Evolutionary conservation across 352 stramenopile genomes (phyloP).

Genomic region (Globisporangium parvum): DNA sequence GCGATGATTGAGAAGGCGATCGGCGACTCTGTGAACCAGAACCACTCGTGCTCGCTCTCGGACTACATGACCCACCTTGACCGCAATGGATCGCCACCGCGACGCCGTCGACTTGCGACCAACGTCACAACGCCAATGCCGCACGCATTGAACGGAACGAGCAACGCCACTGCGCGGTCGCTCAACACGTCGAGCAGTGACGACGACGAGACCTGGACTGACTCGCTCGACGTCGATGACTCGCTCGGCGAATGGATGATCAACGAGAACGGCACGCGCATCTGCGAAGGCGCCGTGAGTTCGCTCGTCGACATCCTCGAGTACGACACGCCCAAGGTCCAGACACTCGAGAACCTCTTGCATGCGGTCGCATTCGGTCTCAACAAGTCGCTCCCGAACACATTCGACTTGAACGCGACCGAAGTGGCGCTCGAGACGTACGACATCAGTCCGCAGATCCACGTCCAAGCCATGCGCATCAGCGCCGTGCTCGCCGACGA

Average conservation of each 20-base stretch:
- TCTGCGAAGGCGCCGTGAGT: conserved; percentile 30
- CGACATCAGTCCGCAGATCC: conserved; percentile 1
- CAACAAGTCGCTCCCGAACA: conserved; percentile 24
- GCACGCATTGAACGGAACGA: not conserved
- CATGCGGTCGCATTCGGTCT: conserved; percentile 15
- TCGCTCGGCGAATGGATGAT: conserved; percentile 21
- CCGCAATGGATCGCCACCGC: not conserved
- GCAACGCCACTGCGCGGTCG: not conserved
- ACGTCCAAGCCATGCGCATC: conserved; percentile 22
- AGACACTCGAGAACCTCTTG: conserved; percentile 13
- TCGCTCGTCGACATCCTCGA: conserved; percentile 28
- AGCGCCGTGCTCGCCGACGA: conserved; percentile 18
- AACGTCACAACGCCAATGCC: not conserved
- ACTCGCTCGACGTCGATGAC: conserved; percentile 6
- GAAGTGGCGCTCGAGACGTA: conserved; percentile 10
- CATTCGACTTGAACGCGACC: conserved; percentile 13
- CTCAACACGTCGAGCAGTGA: not conserved
- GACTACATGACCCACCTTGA: conserved; percentile 25
- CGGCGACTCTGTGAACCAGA: conserved; percentile 21
- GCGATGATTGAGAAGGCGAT: conserved; percentile 32
- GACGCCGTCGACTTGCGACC: not conserved
- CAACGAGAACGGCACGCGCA: conserved; percentile 22
- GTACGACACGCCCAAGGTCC: not conserved
- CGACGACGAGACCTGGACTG: not conserved
- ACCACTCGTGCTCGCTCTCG: conserved; percentile 33